Evolutionary conservation across 2,329 filamentous ascomycete genomes (phyloP).

Genomic region (Ophidiomyces ophidiicola): DNA sequence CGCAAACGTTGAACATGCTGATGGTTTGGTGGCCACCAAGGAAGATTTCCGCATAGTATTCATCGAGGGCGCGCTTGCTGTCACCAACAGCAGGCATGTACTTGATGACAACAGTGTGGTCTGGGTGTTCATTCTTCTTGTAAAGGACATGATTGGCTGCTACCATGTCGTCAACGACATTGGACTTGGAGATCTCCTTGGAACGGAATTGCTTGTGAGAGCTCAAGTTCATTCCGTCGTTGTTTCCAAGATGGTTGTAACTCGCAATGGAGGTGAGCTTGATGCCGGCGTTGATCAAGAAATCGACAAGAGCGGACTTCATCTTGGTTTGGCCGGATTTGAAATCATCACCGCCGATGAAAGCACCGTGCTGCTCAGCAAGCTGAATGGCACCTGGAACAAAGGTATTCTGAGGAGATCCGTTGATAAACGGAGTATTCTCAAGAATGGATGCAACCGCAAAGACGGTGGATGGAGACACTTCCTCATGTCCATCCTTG

Average conservation of each 20-base stretch:
- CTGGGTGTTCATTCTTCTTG: constrained; percentile 81
- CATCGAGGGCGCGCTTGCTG: constrained; percentile 96
- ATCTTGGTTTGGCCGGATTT: constrained; percentile 99
- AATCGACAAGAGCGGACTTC: constrained; percentile 98
- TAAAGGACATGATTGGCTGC: constrained; percentile 88
- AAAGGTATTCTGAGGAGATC: constrained; percentile 97
- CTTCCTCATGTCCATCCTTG: constrained; percentile 71
- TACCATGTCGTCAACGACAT: constrained; percentile 99
- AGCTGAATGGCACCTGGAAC: constrained; percentile 85
- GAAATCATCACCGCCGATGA: constrained; percentile 97
- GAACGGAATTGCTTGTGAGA: constrained; percentile 97
- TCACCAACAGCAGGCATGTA: constrained; percentile 99
- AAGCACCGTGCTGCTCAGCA: constrained; percentile 73
- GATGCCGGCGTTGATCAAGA: constrained; percentile 96
- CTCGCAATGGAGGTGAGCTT: constrained; percentile 96
- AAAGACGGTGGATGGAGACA: constrained; percentile 93
- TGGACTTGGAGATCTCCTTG: constrained; percentile 99
- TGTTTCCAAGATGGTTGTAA: constrained; percentile 99
- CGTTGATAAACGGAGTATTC: constrained; percentile 89
- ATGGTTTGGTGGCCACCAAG: constrained; percentile 97
- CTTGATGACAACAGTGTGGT: constrained; percentile 99
- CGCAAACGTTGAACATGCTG: constrained; percentile 95
- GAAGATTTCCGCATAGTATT: constrained; percentile 99
- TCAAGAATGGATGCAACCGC: constrained; percentile 91
- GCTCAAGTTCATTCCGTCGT: constrained; percentile 96